Percentiles rank a stretch among this genome's conserved stretches.
Conservation (phyloP, 2,329 filamentous ascomycete genomes). For the Eutypa lata region DNA sequence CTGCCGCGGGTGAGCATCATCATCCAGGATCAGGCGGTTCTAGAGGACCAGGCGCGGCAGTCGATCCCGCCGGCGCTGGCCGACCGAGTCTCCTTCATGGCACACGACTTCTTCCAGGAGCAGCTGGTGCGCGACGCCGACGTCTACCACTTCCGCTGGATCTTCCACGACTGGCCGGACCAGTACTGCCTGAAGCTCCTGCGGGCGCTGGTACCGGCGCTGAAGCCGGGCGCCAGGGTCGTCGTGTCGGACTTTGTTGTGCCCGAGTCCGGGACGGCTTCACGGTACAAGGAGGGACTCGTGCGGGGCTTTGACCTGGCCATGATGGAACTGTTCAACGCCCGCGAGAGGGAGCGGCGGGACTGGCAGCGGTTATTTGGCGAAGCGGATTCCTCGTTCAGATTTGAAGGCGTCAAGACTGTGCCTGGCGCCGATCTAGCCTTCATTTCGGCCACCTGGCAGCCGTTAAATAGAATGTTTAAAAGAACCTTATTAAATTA, state of each 20-base stretch:
- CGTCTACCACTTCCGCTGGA: neutral
- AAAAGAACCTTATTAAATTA: too few relatives aligned
- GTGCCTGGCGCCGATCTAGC: neutral
- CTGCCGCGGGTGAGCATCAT: neutral
- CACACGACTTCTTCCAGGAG: neutral
- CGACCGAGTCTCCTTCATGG: too few relatives aligned
- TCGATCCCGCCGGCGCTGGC: too few relatives aligned
- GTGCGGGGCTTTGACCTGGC: neutral
- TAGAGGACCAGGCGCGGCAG: neutral
- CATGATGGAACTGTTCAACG: neutral
- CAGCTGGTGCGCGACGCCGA: neutral
- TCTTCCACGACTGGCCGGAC: neutral
- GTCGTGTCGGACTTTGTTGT: neutral
- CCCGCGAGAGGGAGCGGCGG: neutral
- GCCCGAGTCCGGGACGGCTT: neutral
- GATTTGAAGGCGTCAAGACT: neutral
- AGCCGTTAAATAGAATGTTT: too few relatives aligned
- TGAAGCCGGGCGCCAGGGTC: neutral
- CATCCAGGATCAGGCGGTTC: constrained; percentile 3
- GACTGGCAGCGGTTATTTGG: neutral
- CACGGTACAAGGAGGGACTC: neutral
- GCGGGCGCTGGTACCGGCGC: neutral
- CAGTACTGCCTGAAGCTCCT: neutral
- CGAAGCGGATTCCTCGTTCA: neutral
- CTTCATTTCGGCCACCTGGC: neutral